These are phyloP conservation scores for Coemansia sp. DNA, from an alignment of 192 early-diverging fungal species.

Conservation along the genomic window DNA sequence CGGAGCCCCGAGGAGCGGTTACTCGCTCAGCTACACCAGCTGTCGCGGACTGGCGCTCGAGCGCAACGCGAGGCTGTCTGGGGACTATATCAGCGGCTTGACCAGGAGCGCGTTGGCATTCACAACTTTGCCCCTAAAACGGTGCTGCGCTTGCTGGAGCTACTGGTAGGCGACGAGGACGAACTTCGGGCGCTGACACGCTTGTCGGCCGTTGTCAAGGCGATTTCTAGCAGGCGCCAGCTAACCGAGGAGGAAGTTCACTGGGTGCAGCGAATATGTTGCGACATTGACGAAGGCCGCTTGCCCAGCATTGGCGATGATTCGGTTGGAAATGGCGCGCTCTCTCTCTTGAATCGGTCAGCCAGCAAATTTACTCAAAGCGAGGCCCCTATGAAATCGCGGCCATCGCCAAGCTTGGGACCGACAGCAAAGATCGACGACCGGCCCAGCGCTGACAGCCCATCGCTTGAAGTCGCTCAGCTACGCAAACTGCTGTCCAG, in stretches of 20 bases:
- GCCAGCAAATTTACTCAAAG: not conserved
- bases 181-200: conserved; percentile 21
- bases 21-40: conserved; percentile 10
- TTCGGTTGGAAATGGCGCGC: not conserved
- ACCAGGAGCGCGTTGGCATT: not conserved
- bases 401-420: not conserved
- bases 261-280: conserved; percentile 22
- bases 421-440: not conserved
- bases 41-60: conserved; percentile 15
- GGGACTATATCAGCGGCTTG: conserved; percentile 27
- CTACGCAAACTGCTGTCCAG: conserved; percentile 11
- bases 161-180: conserved; percentile 31
- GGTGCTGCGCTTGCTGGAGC: conserved; percentile 23
- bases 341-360: not conserved
- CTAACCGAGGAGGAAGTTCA: conserved; percentile 23
- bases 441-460: not conserved
- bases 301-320: not conserved
- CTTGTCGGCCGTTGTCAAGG: conserved; percentile 9
- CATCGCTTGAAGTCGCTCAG: not conserved
- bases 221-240: conserved; percentile 8
- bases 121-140: conserved; percentile 15
- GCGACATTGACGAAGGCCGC: not conserved
- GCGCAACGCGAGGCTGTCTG: conserved; percentile 33
- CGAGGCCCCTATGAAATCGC: not conserved
- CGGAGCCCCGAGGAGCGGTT: not conserved